A percentile compares a stretch with the other conserved stretches of the same genome.
These are phyloP conservation scores for Chlamydomonas reinhardtii DNA, from an alignment of 163 green algal species.

Conservation along the genomic window DNA sequence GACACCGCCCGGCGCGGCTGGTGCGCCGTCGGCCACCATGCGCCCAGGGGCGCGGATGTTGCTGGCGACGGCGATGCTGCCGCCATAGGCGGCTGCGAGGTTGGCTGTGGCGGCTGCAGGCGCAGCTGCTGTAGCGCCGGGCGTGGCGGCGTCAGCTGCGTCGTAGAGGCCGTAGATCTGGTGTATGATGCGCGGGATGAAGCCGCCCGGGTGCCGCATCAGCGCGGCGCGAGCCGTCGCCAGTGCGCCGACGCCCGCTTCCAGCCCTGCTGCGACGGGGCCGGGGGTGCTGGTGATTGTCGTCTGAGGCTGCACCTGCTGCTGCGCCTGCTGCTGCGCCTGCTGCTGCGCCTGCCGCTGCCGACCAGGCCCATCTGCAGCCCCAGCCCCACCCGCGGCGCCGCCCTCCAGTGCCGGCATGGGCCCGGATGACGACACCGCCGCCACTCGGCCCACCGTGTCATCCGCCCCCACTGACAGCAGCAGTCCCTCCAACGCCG, in stretches of 20 bases:
- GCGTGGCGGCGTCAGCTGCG: neutral
- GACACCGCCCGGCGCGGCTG: neutral
- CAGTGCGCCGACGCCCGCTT: neutral
- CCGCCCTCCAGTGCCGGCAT: too few relatives aligned
- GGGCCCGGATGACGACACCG: too few relatives aligned
- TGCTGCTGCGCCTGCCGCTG: neutral
- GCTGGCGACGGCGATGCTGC: too few relatives aligned
- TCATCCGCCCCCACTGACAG: too few relatives aligned
- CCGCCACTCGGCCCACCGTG: too few relatives aligned
- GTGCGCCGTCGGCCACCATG: too few relatives aligned
- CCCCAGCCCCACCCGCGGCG: too few relatives aligned
- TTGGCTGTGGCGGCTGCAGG: neutral
- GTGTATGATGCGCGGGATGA: conserved; percentile 43
- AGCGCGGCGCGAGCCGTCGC: conserved; percentile 15
- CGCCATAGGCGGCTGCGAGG: neutral
- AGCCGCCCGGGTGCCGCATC: neutral
- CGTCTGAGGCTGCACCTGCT: too few relatives aligned
- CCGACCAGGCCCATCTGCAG: too few relatives aligned
- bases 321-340: neutral
- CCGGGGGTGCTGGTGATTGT: neutral
- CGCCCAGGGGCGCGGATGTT: too few relatives aligned
- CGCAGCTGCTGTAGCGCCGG: neutral
- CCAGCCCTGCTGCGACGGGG: neutral
- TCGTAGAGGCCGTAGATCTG: conserved; percentile 49
- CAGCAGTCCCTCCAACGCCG: neutral